A percentile compares a stretch with the other conserved stretches of the same genome.
Evolutionary conservation across 2,329 filamentous ascomycete genomes (phyloP).

Genomic region (Xylaria sp.): DNA sequence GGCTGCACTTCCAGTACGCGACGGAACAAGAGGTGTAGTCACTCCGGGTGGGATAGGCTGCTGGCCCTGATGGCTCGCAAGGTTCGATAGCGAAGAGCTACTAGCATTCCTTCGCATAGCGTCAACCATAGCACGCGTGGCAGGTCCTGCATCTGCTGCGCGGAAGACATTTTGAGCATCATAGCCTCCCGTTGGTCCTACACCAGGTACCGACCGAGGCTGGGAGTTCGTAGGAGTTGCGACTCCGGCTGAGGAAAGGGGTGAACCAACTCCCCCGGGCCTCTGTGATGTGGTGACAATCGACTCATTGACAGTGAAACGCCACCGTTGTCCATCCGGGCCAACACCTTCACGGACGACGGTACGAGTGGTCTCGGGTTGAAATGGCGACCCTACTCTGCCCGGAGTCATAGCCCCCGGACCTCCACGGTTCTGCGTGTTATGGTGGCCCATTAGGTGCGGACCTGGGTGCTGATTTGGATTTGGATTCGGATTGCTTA

Average conservation of each 20-base stretch:
- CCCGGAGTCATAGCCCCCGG: constrained; percentile 45
- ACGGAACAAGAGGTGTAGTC: constrained; percentile 56
- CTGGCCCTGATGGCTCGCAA: constrained; percentile 49
- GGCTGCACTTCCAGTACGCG: constrained; percentile 58
- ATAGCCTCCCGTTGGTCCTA: constrained; percentile 52
- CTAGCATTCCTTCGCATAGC: constrained; percentile 65
- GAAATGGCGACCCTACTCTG: constrained; percentile 48
- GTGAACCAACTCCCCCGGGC: constrained; percentile 42
- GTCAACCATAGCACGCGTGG: constrained; percentile 56
- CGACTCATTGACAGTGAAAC: constrained; percentile 62
- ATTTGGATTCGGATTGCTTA: constrained; percentile 52
- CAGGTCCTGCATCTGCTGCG: constrained; percentile 58
- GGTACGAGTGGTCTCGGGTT: constrained; percentile 54
- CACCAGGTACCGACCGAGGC: constrained; percentile 44
- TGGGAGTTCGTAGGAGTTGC: constrained; percentile 37
- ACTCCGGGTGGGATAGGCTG: constrained; percentile 56
- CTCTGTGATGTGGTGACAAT: constrained; percentile 37
- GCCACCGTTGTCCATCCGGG: constrained; percentile 64
- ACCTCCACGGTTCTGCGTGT: constrained; percentile 52
- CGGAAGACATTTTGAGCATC: constrained; percentile 61
- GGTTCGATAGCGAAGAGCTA: constrained; percentile 55
- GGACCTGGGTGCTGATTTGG: constrained; percentile 58
- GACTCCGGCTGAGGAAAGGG: constrained; percentile 39
- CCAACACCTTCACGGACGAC: constrained; percentile 61
- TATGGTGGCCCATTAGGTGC: constrained; percentile 53